Evolutionary conservation across 192 early-diverging fungal genomes (phyloP), one percentile per base, ranked within the genome.

Genomic region (Rhizophagus sp.): DNA sequence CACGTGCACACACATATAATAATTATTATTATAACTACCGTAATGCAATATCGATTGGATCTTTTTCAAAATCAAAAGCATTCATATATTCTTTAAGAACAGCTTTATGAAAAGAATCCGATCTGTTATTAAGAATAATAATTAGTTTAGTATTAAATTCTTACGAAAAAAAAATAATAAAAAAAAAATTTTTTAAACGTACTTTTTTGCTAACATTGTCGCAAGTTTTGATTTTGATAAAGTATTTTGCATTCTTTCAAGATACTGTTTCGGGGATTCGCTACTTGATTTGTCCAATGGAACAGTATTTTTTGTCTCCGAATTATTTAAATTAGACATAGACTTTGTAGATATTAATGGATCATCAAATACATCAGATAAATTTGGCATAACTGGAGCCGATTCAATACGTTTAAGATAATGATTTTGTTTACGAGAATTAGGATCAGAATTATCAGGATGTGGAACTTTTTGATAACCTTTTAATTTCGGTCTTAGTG

Each of bases 41-140:
- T 67, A 93, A 85, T 7, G 92, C 91, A 65, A 92, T 82, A 81
- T 93, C 92, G 30, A 93, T 84, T 2, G 92, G 89, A 82, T 90
- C 87, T 25, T 89, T 83, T 64, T 81, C 71, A 83, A 93, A 93
- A 79, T 90, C 88, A 76, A 91, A 89, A 4, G 87, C 87, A 78
- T 82, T 80, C 88, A 93, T 89, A 79, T 91, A 89, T 12, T 85
- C 85, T 36, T 82, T 83, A 36, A 91, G 86, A 34, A 91, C 87
- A 33, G 88, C 83, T 72, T 85, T 81, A 82, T 92, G 90, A 73
- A 87, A 87, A 22, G 82, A 71, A 76, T 89, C 88, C 7, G 84
- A 71, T 34, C 78, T 80, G 10, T 36, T 41, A 44, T 41, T 75
- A 64, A 47, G 30, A 17, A 63, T 63, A 30, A 72, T 57, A 36